Evolutionary conservation across 176 grass and related monocot genomes (phyloP).

Genomic region (Musa acuminata): DNA sequence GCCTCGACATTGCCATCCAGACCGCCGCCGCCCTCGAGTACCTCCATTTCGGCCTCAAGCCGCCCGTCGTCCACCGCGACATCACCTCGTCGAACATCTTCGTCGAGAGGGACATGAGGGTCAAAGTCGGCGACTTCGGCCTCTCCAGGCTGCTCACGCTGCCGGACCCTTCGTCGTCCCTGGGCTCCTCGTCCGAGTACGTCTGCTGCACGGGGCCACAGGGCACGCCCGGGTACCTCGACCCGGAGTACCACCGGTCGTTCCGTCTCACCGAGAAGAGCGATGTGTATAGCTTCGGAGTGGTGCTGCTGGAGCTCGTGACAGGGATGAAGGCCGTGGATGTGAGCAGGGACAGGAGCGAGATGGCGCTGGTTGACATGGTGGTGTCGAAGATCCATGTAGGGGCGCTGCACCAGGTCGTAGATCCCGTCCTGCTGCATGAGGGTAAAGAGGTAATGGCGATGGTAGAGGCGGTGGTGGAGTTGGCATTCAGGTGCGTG

Average conservation of each 20-base stretch:
- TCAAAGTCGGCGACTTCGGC: constrained; percentile 88
- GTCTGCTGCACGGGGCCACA: constrained; percentile 90
- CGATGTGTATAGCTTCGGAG: constrained; percentile 95
- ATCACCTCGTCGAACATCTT: constrained; percentile 95
- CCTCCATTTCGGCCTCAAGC: constrained; percentile 80
- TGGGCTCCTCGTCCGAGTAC: constrained; percentile 34
- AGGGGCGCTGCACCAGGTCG: constrained; percentile 73
- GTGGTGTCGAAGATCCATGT: constrained; percentile 87
- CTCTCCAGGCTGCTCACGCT: constrained; percentile 64
- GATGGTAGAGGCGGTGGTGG: constrained; percentile 58
- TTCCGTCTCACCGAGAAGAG: constrained; percentile 98
- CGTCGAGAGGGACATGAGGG: constrained; percentile 79
- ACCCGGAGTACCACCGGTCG: constrained; percentile 83
- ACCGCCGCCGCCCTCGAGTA: constrained; percentile 89
- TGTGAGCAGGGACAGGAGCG: constrained; percentile 65
- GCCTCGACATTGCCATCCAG: constrained; percentile 76
- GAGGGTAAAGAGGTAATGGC: constrained; percentile 39
- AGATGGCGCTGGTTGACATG: constrained; percentile 67
- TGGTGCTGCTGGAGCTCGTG: constrained; percentile 88
- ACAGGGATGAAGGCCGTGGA: constrained; percentile 76
- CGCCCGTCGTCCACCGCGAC: constrained; percentile 90
- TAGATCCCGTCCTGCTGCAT: constrained; percentile 53
- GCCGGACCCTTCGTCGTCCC: constrained; percentile 50
- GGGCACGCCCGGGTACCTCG: constrained; percentile 87
- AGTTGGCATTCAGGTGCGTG: constrained; percentile 87